Evolutionary conservation across 192 early-diverging fungal genomes (phyloP).

Genomic region (Coemansia sp.): DNA sequence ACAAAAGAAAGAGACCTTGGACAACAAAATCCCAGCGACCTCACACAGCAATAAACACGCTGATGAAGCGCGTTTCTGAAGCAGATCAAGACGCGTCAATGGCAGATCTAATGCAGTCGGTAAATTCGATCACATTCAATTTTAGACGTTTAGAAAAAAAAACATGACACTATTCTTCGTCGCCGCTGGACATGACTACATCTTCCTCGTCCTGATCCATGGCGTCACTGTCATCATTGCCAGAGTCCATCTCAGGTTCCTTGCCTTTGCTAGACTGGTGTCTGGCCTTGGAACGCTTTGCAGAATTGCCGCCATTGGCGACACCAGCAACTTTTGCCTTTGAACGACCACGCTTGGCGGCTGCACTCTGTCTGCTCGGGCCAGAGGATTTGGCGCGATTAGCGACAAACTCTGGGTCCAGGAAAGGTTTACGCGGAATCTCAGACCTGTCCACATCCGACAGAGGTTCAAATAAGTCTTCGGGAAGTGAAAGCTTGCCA

Average conservation of each 20-base stretch:
- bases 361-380: slow-evolving; percentile 10
- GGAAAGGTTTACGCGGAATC: slow-evolving; percentile 18
- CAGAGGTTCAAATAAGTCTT: slow-evolving; percentile 63
- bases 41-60: neutral
- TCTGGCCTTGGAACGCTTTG: neutral
- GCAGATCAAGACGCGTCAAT: no score
- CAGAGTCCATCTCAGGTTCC: slow-evolving; percentile 5
- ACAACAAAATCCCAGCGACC: neutral
- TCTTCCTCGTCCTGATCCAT: slow-evolving; percentile 17
- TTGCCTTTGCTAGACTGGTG: slow-evolving; percentile 19
- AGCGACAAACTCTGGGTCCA: slow-evolving; percentile 39
- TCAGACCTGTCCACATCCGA: slow-evolving; percentile 9
- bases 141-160: no score
- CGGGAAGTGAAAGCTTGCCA: slow-evolving; percentile 62
- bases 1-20: no score
- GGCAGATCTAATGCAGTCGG: no score
- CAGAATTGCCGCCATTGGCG: neutral
- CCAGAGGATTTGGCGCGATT: slow-evolving; percentile 25
- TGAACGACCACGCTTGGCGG: slow-evolving; percentile 20
- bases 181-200: slow-evolving; percentile 20
- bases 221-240: slow-evolving; percentile 10
- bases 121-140: no score
- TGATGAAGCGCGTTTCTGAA: neutral
- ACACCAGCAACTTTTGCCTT: neutral
- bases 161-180: no score